Evolutionary conservation across 2,329 filamentous ascomycete genomes (phyloP), one percentile per base, ranked within the genome.

Genomic region (Epichloe gansuensis): DNA sequence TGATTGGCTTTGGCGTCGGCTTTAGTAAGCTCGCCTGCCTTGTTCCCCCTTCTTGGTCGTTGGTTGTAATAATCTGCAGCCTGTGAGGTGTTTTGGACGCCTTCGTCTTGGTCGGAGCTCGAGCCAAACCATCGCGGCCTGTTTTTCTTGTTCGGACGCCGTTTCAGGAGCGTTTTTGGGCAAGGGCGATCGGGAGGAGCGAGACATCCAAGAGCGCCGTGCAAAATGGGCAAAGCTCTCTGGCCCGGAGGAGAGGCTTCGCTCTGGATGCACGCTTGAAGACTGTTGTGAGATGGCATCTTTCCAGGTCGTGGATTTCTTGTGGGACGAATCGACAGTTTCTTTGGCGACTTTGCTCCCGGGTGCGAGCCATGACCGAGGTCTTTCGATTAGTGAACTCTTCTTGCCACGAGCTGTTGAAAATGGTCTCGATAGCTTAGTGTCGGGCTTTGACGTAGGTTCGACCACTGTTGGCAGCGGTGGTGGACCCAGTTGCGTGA

Each of bases 291-390:
- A 23, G 23, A 7, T 21, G 57, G 55, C 34, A 54, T 54, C 49
- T 54, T 48, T 47, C 4, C 34, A 35, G 38, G 8, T 25, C 15
- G 34, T 15, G 23, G 44, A 21, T 21, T 42, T 35, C 3, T 62
- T 59, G 25, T 62, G 56, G n/a, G 37, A n/a, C 15, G 38, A 12
- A 34, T 53, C 42, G 34, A 56, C 51, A 31, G 58, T 34, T 9
- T 65, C 62, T 48, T 59, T 63, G 39, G 67, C 60, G 12, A 71
- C 69, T 57, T 69, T 75, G 25, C 74, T 71, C 60, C 67, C 67
- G 13, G 54, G 45, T 2, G 71, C 69, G 54, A 80, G 69, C 78
- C 77, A 81, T 54, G 75, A 75, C 53, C 73, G 72, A 4, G 73
- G 74, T 51, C 74, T 71, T 54, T 74, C 75, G 51, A 75, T 68